Base-by-base conservation (phyloP, 768 basidiomycete genomes). In the Lanmaoa rubissima region DNA sequence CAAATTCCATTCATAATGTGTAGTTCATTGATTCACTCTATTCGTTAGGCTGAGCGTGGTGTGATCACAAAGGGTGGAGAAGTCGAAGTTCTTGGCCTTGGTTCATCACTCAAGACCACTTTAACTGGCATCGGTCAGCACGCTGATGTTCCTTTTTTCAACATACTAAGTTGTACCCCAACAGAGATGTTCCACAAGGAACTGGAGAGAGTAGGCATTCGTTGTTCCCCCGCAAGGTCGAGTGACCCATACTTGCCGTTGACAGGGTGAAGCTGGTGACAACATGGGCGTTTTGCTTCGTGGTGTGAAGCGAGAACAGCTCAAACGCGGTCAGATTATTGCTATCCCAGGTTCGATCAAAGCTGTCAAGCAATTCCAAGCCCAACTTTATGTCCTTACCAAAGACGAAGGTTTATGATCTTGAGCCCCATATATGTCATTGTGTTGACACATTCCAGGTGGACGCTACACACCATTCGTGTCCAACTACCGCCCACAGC, bases 171-270 rank as follows among this genome's bases (percentile, higher is more conserved):
- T 19, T 34, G 13, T 40, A 16, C 10, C 40, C 61, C 17, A 16
- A 50, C 63, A 94, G 96, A 98, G 76, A 98, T 97, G 93, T 98
- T 98, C 87, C 96, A 97, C 82, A 98, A 97, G 80, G 97, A 99
- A 77, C 85, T 99, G 53, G 97, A 99, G 38, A 86, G 94, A 54
- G 90, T 88, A 74, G 41, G 81, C 53, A n/a, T 41, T 19, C 3
- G 1, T 39, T 50, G 26, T 56, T 43, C 17, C 26, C 12, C 12
- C 35, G 28, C 21, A 14, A 16, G 19, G 51, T 41, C 28, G 21
- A 36, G 44, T 60, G 41, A 52, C 61, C 34, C 53, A 57, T 43
- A 31, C 48, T 49, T 31, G 40, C 19, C 43, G 7, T 48, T 48
- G 44, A 45, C 55, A 90, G 87, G 95, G 92, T 57, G 92, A 98